Base-by-base conservation (phyloP, 2,329 filamentous ascomycete species). In the Colletotrichum abscissum region DNA sequence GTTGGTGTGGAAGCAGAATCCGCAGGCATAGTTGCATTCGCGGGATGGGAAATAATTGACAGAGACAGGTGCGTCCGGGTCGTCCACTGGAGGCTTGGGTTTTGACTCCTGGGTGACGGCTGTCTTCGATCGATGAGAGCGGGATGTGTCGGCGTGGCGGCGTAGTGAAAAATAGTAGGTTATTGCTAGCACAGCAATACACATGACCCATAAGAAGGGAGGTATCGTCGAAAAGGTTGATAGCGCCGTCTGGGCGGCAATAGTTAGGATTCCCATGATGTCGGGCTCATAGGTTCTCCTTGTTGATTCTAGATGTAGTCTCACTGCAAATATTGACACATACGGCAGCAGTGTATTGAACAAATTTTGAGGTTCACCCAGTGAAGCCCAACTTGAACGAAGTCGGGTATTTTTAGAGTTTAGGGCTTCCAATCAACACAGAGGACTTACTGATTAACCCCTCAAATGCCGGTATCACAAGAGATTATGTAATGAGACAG, bases 1-100 rank as follows among this genome's bases (percentile, higher is more conserved):
- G 7, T 84, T 87, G 2, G 88, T 90, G 78, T 90, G 88, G 80
- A 90, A 90, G 78, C 88, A 90, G 80, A 90, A 90, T 9, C 83
- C 85, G 77, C 88, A 89, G 54, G 67, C 67, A 26, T 75, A 66
- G 67, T 76, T 73, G 74, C 74, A 75, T 59, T 75, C 72, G 22
- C 74, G 69, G 28, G 69, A 71, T 6, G 64, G 67, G 52, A 68
- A 69, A 52, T 76, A 76, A 52, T 76, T 75, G 8, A 76, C 74
- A 9, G 74, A 75, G n/a, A 76, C 63, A 22, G 74, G 73, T 19
- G 38, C 30, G 30, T 66, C 22, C 16, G 63, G 63, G 30, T 66
- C 46, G n/a, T 42, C 55, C 16, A n/a, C 42, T n/a, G 42, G 42
- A 4, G 42, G 42, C 19, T n/a, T 49, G 7, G 42, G 1, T 19